Percentiles rank a stretch among this genome's conserved stretches.
phyloP scores from a whole-genome alignment of 2,329 filamentous ascomycete species.

The Diplodia scrobiculata region DNA sequence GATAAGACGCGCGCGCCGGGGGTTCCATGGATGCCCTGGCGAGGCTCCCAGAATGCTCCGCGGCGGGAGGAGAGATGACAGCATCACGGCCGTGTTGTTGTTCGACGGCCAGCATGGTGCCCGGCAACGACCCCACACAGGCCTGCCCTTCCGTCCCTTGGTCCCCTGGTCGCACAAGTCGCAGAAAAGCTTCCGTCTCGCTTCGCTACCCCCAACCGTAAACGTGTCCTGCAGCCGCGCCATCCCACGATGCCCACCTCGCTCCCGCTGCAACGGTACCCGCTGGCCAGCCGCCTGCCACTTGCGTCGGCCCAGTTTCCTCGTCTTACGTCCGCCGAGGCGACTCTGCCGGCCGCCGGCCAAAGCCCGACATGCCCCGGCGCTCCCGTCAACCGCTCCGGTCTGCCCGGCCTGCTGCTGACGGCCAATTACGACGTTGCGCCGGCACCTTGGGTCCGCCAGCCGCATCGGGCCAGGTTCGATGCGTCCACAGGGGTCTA shows the following conservation, averaged over 20 bases:
- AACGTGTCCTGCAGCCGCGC: background rate
- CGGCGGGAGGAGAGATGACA: background rate
- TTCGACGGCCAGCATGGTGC: constrained; percentile 1
- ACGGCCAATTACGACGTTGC: background rate
- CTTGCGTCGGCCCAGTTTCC: constrained; percentile 22
- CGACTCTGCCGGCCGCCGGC: constrained; percentile 1
- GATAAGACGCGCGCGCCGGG: constrained; percentile 13
- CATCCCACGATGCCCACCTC: background rate
- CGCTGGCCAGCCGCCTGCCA: background rate
- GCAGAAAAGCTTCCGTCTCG: background rate
- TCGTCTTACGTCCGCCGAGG: constrained; percentile 2
- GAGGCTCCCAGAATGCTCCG: constrained; percentile 12
- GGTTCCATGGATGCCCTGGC: constrained; percentile 10
- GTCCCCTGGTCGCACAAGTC: constrained; percentile 10
- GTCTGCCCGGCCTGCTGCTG: background rate
- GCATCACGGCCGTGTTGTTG: too few species aligned
- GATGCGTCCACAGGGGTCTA: background rate
- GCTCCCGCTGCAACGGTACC: constrained; percentile 9
- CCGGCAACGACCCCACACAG: constrained; percentile 1
- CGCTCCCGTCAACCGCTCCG: constrained; percentile 12
- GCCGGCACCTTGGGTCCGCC: constrained; percentile 4
- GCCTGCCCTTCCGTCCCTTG: background rate
- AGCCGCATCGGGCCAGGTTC: constrained; percentile 5
- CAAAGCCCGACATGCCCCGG: constrained; percentile 4
- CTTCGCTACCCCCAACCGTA: constrained; percentile 8